A percentile compares a stretch with the other conserved stretches of the same genome.
phyloP scores from a whole-genome alignment of 495 filamentous ascomycete species.

The Penicillium desertorum region DNA sequence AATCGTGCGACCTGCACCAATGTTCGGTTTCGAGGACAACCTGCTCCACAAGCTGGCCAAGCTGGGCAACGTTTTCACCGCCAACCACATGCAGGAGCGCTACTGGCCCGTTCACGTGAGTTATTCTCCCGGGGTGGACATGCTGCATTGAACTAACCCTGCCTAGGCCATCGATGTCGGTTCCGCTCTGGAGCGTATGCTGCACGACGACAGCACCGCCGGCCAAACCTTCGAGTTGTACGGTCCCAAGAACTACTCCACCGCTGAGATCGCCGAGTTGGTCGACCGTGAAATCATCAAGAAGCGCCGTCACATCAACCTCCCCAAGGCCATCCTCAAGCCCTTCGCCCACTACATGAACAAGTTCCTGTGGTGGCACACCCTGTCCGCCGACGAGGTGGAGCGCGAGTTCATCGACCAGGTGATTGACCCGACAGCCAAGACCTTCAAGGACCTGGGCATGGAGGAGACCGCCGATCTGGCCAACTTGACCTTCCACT shows the following conservation, averaged over 20 bases:
- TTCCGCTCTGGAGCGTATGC: slow-evolving; percentile 80
- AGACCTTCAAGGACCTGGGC: slow-evolving; percentile 92
- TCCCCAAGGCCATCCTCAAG: slow-evolving; percentile 78
- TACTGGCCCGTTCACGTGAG: slow-evolving; percentile 90
- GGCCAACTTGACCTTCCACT: slow-evolving; percentile 80
- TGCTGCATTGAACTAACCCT: slow-evolving; percentile 6
- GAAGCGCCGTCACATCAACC: slow-evolving; percentile 83
- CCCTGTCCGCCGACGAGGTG: slow-evolving; percentile 78
- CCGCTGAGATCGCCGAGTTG: slow-evolving; percentile 77
- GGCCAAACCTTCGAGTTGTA: slow-evolving; percentile 93
- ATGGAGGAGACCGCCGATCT: slow-evolving; percentile 79
- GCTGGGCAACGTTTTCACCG: slow-evolving; percentile 74
- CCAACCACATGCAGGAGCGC: slow-evolving; percentile 89
- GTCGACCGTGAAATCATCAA: slow-evolving; percentile 93
- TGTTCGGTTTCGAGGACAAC: slow-evolving; percentile 93
- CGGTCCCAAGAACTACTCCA: slow-evolving; percentile 90
- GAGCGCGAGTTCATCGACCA: slow-evolving; percentile 95
- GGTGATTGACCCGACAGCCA: slow-evolving; percentile 82
- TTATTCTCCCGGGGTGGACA: slow-evolving; percentile 5
- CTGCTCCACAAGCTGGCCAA: slow-evolving; percentile 84
- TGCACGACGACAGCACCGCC: slow-evolving; percentile 84
- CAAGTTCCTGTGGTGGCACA: slow-evolving; percentile 82
- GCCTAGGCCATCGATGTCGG: slow-evolving; percentile 81
- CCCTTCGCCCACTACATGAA: slow-evolving; percentile 70
- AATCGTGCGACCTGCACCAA: slow-evolving; percentile 89